Percentiles rank a stretch among this genome's conserved stretches.
Evolutionary conservation across 345 rosid genomes (phyloP).

Genomic region (Aethionema arabicum): DNA sequence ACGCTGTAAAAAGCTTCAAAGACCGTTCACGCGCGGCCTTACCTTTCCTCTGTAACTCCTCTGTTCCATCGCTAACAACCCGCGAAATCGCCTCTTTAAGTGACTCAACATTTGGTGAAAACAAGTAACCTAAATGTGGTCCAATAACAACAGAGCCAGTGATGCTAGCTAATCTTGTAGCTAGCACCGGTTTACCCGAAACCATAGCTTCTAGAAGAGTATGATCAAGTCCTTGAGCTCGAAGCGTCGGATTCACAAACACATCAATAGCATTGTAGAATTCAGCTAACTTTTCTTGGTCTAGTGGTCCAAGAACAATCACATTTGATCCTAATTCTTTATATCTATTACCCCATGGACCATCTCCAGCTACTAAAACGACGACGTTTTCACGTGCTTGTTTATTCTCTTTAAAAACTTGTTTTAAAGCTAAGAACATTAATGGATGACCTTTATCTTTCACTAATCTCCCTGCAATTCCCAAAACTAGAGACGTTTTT

Average conservation of each 20-base stretch:
- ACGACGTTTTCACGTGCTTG: constrained; percentile 45
- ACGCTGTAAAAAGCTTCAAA: constrained; percentile 69
- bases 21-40: constrained; percentile 60
- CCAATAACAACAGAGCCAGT: constrained; percentile 68
- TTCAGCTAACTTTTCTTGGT: constrained; percentile 63
- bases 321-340: constrained; percentile 58
- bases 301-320: constrained; percentile 77
- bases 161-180: constrained; percentile 82
- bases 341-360: constrained; percentile 91
- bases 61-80: constrained; percentile 61
- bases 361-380: constrained; percentile 85
- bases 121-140: constrained; percentile 64
- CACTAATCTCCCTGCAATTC: constrained; percentile 90
- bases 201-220: constrained; percentile 89
- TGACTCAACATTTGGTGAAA: constrained; percentile 69
- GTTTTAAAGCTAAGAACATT: constrained; percentile 73
- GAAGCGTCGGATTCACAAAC: constrained; percentile 80
- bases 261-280: constrained; percentile 83
- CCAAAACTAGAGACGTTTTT: constrained; percentile 46
- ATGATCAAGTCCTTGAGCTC: constrained; percentile 93
- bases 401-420: constrained; percentile 52
- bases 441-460: constrained; percentile 86
- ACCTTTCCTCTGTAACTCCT: constrained; percentile 64
- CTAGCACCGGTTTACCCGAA: constrained; percentile 75
- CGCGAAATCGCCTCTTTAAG: constrained; percentile 50